Percentiles rank a stretch among this genome's conserved stretches.
These are phyloP conservation scores for Cercospora berteroae DNA, from an alignment of 2,329 filamentous ascomycete genomes.

Conservation along the genomic window DNA sequence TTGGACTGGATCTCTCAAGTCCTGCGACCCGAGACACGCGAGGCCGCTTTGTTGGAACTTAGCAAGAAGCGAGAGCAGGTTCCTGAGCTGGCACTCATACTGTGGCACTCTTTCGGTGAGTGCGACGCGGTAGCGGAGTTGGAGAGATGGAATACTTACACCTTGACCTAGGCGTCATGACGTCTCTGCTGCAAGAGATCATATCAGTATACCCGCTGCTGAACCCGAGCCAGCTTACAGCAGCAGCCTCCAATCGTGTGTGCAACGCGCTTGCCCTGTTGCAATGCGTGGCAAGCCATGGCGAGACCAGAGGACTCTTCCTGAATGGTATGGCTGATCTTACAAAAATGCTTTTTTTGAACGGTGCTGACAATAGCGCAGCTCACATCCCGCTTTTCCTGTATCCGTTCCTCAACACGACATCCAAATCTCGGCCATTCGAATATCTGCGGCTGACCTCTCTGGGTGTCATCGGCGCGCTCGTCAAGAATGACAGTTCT, in stretches of 20 bases:
- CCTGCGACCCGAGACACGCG: constrained; percentile 80
- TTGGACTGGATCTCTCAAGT: constrained; percentile 90
- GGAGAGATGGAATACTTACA: constrained; percentile 20
- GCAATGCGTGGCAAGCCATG: constrained; percentile 96
- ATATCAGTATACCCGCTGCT: constrained; percentile 97
- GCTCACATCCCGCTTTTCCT: constrained; percentile 97
- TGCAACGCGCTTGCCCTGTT: constrained; percentile 95
- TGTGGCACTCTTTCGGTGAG: constrained; percentile 98
- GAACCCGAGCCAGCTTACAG: constrained; percentile 94
- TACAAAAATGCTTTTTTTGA: not conserved
- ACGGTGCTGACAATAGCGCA: constrained; percentile 42
- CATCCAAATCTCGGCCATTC: constrained; percentile 94
- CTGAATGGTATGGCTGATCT: constrained; percentile 67
- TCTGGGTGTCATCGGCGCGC: constrained; percentile 89
- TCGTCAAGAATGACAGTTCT: constrained; percentile 98
- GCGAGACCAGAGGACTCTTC: constrained; percentile 91
- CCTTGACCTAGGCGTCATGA: constrained; percentile 78
- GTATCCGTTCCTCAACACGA: constrained; percentile 97
- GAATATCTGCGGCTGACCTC: constrained; percentile 96
- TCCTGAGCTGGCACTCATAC: constrained; percentile 87
- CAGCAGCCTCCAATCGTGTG: constrained; percentile 93
- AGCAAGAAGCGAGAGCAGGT: constrained; percentile 99
- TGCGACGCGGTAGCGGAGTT: constrained; percentile 16
- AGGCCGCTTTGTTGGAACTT: constrained; percentile 87
- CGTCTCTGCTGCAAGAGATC: constrained; percentile 93